Percentiles rank a stretch among this genome's conserved stretches.
phyloP scores from a whole-genome alignment of 2,329 filamentous ascomycete species.

The Microcyclosporella mali region DNA sequence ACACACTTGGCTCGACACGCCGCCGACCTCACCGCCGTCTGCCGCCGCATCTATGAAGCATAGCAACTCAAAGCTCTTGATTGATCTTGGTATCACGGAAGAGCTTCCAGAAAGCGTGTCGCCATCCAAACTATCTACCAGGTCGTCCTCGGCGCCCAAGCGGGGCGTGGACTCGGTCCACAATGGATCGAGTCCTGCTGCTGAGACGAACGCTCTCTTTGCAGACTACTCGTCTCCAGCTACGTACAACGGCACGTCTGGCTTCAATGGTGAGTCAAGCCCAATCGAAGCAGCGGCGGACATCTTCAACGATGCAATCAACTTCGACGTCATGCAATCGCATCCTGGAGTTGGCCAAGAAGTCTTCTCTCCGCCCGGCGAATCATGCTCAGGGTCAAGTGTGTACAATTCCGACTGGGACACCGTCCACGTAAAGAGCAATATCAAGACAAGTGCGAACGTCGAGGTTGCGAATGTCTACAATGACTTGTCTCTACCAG shows the following conservation, averaged over 20 bases:
- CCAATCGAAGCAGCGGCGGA: slow-evolving; percentile 15
- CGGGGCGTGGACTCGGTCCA: slow-evolving; percentile 9
- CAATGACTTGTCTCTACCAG: slow-evolving; percentile 67
- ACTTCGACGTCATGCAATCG: slow-evolving; percentile 20
- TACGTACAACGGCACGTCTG: slow-evolving; percentile 5
- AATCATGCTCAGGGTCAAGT: slow-evolving; percentile 24
- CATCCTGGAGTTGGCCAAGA: slow-evolving; percentile 22
- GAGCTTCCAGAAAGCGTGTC: slow-evolving; percentile 18
- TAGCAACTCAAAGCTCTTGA: slow-evolving; percentile 13
- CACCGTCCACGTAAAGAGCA: slow-evolving; percentile 15
- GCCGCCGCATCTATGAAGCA: slow-evolving; percentile 6
- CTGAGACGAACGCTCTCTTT: slow-evolving; percentile 9
- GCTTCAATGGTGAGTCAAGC: slow-evolving; percentile 18
- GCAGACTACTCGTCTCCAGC: slow-evolving; percentile 15
- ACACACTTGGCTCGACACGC: slow-evolving; percentile 27
- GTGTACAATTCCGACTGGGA: slow-evolving; percentile 25
- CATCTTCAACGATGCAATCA: slow-evolving; percentile 18
- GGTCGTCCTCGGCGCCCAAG: slow-evolving; percentile 18
- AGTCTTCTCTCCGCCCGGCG: slow-evolving; percentile 25
- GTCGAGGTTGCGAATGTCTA: slow-evolving; percentile 77
- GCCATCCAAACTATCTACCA: slow-evolving; percentile 21
- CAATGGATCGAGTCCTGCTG: slow-evolving; percentile 17
- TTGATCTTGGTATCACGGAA: slow-evolving; percentile 20
- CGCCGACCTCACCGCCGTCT: slow-evolving; percentile 27
- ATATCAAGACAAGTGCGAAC: slow-evolving; percentile 13